A percentile compares a stretch with the other conserved stretches of the same genome.
phyloP scores from a whole-genome alignment of 2,329 filamentous ascomycete genomes.

The Xylaria digitata region DNA sequence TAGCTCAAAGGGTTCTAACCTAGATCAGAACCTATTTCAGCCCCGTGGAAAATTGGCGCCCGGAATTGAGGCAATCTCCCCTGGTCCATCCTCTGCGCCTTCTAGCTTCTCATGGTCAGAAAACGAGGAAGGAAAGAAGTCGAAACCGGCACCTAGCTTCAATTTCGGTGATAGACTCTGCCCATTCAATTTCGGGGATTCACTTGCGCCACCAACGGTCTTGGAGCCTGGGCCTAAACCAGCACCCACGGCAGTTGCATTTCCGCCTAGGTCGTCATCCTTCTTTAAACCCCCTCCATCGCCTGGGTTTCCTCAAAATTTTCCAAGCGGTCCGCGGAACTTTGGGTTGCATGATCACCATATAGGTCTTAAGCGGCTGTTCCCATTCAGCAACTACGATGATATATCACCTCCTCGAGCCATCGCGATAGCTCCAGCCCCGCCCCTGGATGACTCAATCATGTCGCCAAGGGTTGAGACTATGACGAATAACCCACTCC shows the following conservation, averaged over 20 bases:
- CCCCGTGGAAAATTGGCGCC: constrained; percentile 66
- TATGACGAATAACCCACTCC: constrained; percentile 77
- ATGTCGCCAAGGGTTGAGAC: constrained; percentile 78
- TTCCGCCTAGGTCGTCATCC: constrained; percentile 46
- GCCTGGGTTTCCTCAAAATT: constrained; percentile 58
- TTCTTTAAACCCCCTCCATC: constrained; percentile 50
- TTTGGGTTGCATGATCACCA: constrained; percentile 58
- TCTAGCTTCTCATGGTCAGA: constrained; percentile 70
- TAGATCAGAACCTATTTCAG: constrained; percentile 59
- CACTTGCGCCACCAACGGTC: constrained; percentile 53
- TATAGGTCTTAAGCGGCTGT: constrained; percentile 44
- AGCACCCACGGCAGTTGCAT: constrained; percentile 33
- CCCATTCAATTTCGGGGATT: constrained; percentile 53
- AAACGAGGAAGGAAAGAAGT: constrained; percentile 58
- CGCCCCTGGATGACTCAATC: constrained; percentile 64
- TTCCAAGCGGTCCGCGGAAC: constrained; percentile 52
- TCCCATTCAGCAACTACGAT: constrained; percentile 38
- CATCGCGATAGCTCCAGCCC: constrained; percentile 51
- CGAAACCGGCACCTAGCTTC: constrained; percentile 56
- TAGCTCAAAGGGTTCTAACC: constrained; percentile 55
- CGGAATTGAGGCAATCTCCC: constrained; percentile 62
- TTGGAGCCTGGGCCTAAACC: constrained; percentile 48
- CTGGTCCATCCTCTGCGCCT: constrained; percentile 75
- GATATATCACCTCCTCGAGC: constrained; percentile 48
- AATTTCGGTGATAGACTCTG: constrained; percentile 48